Percentiles rank a stretch among this genome's conserved stretches.
Evolutionary conservation across 2,329 filamentous ascomycete genomes (phyloP).

Genomic region (Aspergillus candidus): DNA sequence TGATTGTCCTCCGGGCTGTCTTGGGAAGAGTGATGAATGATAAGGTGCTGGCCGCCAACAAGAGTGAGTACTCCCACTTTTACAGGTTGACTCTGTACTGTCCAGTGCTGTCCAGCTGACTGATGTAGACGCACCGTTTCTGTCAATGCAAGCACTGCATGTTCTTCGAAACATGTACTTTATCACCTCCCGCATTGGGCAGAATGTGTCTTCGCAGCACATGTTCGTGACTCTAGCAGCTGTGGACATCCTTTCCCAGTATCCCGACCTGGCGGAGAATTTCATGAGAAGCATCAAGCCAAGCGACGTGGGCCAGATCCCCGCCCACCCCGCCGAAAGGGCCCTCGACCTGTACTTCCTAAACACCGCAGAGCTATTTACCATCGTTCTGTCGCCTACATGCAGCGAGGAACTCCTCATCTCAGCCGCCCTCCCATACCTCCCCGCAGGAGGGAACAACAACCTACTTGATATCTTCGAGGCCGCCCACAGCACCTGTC

Average conservation of each 20-base stretch:
- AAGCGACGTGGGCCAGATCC: conserved; percentile 49
- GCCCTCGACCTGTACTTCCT: conserved; percentile 83
- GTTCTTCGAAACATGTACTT: conserved; percentile 75
- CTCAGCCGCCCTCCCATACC: conserved; percentile 66
- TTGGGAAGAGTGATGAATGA: conserved; percentile 61
- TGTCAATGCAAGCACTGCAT: conserved; percentile 67
- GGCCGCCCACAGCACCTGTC: conserved; percentile 73
- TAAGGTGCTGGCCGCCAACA: conserved; percentile 47
- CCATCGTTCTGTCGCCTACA: conserved; percentile 59
- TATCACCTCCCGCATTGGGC: conserved; percentile 67
- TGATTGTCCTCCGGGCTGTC: conserved; percentile 68
- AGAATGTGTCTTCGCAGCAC: conserved; percentile 73
- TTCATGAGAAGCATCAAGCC: conserved; percentile 63
- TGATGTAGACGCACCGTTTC: conserved; percentile 50
- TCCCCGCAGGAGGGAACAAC: conserved; percentile 54
- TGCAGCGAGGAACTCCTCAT: conserved; percentile 68
- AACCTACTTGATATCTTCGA: conserved; percentile 71
- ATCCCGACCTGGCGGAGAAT: conserved; percentile 57
- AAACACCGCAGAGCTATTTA: conserved; percentile 78
- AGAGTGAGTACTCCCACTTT: conserved; percentile 34
- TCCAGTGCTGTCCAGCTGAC: no score
- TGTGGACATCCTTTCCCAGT: conserved; percentile 72
- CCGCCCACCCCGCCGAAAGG: conserved; percentile 60
- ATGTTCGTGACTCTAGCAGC: conserved; percentile 76
- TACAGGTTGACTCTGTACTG: no score